Percentiles rank a stretch among this genome's conserved stretches.
These are phyloP conservation scores for Cercospora nicotianae DNA, from an alignment of 2,329 filamentous ascomycete genomes.

Conservation along the genomic window DNA sequence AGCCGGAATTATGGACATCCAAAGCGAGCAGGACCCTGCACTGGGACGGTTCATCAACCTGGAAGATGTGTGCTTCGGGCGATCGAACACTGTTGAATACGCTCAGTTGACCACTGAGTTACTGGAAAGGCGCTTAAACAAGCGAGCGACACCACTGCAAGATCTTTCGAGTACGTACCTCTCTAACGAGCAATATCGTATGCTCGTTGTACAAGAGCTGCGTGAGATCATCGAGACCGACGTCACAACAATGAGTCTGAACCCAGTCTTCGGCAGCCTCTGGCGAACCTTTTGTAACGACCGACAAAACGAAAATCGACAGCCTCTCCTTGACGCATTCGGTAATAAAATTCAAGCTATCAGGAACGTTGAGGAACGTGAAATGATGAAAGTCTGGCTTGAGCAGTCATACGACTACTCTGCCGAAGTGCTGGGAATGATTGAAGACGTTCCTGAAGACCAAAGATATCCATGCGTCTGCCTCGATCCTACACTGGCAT, in stretches of 20 bases:
- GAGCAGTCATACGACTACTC: slow-evolving; percentile 23
- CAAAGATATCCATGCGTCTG: slow-evolving; percentile 19
- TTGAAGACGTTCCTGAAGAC: slow-evolving; percentile 13
- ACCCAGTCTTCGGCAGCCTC: slow-evolving; percentile 22
- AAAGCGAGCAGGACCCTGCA: slow-evolving; percentile 3
- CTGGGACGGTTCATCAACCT: neutral
- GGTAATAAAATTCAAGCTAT: slow-evolving; percentile 15
- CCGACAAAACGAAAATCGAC: slow-evolving; percentile 9
- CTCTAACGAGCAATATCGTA: slow-evolving; percentile 8
- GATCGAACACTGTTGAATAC: neutral
- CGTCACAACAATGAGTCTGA: slow-evolving; percentile 17
- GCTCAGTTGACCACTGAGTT: neutral
- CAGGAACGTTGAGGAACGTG: neutral
- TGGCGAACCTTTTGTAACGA: slow-evolving; percentile 23
- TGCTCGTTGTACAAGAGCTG: slow-evolving; percentile 11
- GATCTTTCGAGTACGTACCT: slow-evolving; percentile 16
- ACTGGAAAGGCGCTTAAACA: slow-evolving; percentile 4
- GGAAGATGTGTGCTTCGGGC: neutral
- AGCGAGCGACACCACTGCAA: neutral
- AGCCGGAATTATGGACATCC: neutral
- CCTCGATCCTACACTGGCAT: slow-evolving; percentile 18
- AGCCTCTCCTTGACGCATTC: slow-evolving; percentile 19
- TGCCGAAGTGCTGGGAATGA: slow-evolving; percentile 18
- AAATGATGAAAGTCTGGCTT: slow-evolving; percentile 21
- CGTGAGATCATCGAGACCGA: slow-evolving; percentile 17